Evolutionary conservation across 2,329 filamentous ascomycete species (phyloP).

Genomic region (Curvularia verruculosa): DNA sequence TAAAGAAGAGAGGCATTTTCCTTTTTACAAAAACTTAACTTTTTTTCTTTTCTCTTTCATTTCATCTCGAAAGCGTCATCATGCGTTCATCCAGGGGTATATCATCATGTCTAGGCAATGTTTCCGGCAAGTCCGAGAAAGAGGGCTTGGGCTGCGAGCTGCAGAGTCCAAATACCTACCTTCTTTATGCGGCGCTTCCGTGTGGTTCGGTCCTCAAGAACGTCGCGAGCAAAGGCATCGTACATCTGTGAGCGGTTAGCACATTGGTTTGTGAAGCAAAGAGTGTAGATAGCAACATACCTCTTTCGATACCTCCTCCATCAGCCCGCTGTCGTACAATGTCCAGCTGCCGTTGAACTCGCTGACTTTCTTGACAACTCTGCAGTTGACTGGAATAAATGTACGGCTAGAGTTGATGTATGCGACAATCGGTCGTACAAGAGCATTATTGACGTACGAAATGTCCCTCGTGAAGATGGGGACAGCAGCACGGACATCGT

Average conservation of each 20-base stretch:
- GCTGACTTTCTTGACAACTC: constrained; percentile 83
- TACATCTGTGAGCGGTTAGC: constrained; percentile 67
- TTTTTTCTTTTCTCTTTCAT: neutral
- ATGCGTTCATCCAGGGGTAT: constrained; percentile 9
- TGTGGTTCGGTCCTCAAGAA: constrained; percentile 88
- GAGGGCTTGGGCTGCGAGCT: constrained; percentile 87
- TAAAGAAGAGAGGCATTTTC: constrained; percentile 18
- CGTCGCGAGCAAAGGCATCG: constrained; percentile 88
- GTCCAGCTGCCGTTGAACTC: constrained; percentile 98
- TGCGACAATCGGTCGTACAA: constrained; percentile 93
- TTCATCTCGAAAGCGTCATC: constrained; percentile 2
- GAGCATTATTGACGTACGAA: constrained; percentile 93
- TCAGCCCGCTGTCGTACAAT: constrained; percentile 87
- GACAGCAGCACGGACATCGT: constrained; percentile 90
- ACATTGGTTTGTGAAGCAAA: neutral
- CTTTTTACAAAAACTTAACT: neutral
- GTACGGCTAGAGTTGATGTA: constrained; percentile 97
- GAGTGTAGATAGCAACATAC: constrained; percentile 43
- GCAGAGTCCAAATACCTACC: constrained; percentile 94
- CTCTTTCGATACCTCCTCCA: constrained; percentile 92
- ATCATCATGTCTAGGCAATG: constrained; percentile 54
- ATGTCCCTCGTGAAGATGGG: constrained; percentile 91
- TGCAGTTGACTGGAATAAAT: constrained; percentile 93
- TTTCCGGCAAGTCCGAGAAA: constrained; percentile 95
- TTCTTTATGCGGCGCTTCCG: constrained; percentile 88